Percentiles rank a stretch among this genome's conserved stretches.
These are phyloP conservation scores for Lasiodiplodia theobromae DNA, from an alignment of 2,329 filamentous ascomycete species.

Conservation along the genomic window DNA sequence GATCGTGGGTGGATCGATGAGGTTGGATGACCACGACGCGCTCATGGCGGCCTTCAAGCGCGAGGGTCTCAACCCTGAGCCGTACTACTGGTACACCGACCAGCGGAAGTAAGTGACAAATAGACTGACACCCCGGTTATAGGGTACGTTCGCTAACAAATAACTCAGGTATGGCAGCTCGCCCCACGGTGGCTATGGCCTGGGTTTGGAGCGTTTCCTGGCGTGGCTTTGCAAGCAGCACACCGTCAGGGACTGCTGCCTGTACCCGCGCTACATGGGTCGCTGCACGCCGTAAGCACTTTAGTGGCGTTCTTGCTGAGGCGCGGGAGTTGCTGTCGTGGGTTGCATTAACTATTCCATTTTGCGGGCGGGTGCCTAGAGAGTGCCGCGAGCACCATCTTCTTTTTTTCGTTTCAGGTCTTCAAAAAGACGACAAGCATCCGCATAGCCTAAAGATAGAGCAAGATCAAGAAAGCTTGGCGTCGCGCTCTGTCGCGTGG, in stretches of 20 bases:
- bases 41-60: slow-evolving; percentile 86
- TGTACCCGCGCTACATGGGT: slow-evolving; percentile 83
- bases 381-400: neutral
- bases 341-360: neutral
- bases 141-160: neutral
- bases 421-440: slow-evolving; percentile 5
- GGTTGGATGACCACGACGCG: slow-evolving; percentile 90
- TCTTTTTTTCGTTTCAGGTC: neutral
- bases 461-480: slow-evolving; percentile 27
- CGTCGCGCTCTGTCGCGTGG: slow-evolving; percentile 21
- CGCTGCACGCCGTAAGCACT: slow-evolving; percentile 74
- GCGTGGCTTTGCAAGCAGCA: slow-evolving; percentile 72
- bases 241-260: slow-evolving; percentile 71
- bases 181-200: slow-evolving; percentile 90
- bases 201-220: slow-evolving; percentile 85
- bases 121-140: neutral
- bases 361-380: slow-evolving; percentile 8
- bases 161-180: slow-evolving; percentile 81
- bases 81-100: slow-evolving; percentile 99
- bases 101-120: slow-evolving; percentile 79
- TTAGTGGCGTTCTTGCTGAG: neutral
- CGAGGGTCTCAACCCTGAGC: slow-evolving; percentile 81
- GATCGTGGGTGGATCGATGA: slow-evolving; percentile 96
- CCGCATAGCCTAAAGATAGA: slow-evolving; percentile 17
- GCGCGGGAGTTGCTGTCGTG: neutral